phyloP scores from a whole-genome alignment of 169 alveolate species.

The Plasmodium inui region DNA sequence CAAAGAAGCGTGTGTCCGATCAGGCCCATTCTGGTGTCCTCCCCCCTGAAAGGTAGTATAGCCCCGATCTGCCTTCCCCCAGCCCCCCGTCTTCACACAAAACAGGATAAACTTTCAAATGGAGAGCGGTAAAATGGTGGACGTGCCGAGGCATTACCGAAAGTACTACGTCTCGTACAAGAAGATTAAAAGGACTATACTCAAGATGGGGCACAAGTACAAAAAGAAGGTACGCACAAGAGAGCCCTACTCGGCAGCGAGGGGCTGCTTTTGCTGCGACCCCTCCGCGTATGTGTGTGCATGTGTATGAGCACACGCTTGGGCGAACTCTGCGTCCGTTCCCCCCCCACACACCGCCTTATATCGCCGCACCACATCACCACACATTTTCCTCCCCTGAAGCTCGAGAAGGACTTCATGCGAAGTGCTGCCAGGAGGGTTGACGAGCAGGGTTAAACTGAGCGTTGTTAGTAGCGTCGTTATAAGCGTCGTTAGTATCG shows the following conservation, averaged over 20 bases:
- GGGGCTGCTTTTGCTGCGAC: not conserved
- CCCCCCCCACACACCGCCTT: not conserved
- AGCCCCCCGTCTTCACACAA: not conserved
- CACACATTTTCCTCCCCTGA: not conserved
- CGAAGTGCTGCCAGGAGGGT: conserved; percentile 55
- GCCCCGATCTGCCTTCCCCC: not conserved
- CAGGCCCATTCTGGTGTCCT: not conserved
- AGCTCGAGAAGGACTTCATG: conserved; percentile 64
- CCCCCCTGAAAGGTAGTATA: not conserved
- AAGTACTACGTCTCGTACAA: conserved; percentile 60
- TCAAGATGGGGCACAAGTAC: conserved; percentile 46
- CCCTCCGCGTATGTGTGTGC: not conserved
- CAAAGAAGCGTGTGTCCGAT: not conserved
- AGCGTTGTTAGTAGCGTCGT: not conserved
- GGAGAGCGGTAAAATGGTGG: conserved; percentile 27
- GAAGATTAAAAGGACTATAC: conserved; percentile 39
- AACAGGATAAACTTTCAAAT: not conserved
- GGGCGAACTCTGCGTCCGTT: not conserved
- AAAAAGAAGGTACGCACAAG: conserved; percentile 44
- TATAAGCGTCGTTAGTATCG: not conserved
- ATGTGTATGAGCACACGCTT: not conserved
- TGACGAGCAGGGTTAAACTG: conserved; percentile 54
- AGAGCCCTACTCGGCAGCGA: not conserved
- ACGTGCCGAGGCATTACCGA: conserved; percentile 48
- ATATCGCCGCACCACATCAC: not conserved